Conservation (phyloP, 192 early-diverging fungal genomes). For the Coemansia umbellata region DNA sequence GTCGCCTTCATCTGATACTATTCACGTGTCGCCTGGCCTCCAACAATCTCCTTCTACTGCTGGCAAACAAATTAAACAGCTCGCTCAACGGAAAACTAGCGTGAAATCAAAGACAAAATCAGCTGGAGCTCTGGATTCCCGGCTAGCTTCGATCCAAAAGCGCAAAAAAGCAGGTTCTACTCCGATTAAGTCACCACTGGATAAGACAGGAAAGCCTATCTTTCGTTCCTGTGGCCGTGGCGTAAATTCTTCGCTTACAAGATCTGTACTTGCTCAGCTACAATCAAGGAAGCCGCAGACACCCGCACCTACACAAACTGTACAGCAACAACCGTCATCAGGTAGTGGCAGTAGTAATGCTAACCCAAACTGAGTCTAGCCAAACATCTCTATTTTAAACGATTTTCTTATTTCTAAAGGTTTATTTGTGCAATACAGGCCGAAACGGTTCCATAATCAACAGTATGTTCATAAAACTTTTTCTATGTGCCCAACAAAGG, state of each 20-base stretch:
- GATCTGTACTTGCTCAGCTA: slow-evolving; percentile 45
- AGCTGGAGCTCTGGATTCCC: not conserved
- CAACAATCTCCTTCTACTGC: not conserved
- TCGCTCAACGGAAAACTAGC: too few species aligned
- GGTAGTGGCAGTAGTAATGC: not conserved
- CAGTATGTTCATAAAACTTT: not conserved
- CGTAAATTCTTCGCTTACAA: slow-evolving; percentile 47
- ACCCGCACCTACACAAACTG: too few species aligned
- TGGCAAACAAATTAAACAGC: not conserved
- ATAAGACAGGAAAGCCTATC: slow-evolving; percentile 30
- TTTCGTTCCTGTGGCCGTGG: slow-evolving; percentile 48
- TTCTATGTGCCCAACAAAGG: slow-evolving; percentile 37
- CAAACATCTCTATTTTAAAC: not conserved
- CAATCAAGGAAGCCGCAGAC: slow-evolving; percentile 19
- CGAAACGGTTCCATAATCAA: too few species aligned
- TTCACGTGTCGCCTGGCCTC: not conserved
- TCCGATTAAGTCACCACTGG: slow-evolving; percentile 19
- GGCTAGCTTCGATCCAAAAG: slow-evolving; percentile 6
- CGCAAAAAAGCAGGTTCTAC: slow-evolving; percentile 9
- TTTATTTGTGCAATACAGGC: not conserved
- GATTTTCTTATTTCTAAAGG: too few species aligned
- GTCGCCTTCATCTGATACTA: not conserved
- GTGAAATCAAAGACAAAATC: not conserved
- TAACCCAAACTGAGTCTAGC: not conserved
- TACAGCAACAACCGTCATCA: not conserved